Base-by-base conservation (phyloP, 2,329 filamentous ascomycete species). In the Fusarium sp. region DNA sequence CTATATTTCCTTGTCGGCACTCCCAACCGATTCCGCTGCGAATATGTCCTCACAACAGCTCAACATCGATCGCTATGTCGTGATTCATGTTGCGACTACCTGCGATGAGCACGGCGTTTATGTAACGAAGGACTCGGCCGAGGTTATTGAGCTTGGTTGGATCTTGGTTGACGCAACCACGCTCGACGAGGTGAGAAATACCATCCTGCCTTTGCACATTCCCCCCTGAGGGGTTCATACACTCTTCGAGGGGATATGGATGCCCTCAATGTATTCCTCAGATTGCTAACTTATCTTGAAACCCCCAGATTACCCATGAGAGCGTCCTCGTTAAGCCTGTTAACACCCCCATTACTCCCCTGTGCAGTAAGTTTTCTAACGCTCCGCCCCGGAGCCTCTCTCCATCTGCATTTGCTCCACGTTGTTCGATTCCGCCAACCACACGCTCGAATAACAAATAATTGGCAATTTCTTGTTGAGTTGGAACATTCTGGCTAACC, bases 31-130 rank as follows among this genome's bases (percentile, higher is more conserved):
- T 67, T 57, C 65, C 62, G 57, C 64, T 61, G 65, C 70, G 69
- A 76, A 69, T 73, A 81, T 80, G 79, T 74, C 79, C 72, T 74
- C 79, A 56, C 79, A 80, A 71, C 78, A 77, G 68, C 86, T 89
- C 73, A 91, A 91, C 82, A 88, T 97, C 81, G 96, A 99, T 83
- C 92, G 95, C 80, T 99, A 97, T 82, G 91, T 97, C 71, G 93
- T 99, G 76, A 97, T 98, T 79, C 96, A 99, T 81, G 95, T 98
- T 77, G 96, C 96, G 68, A 99, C 96, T 34, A 99, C 96, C 73
- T 99, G 96, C 82, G 96, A 99, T 80, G 96, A 99, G 81, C 96
- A 99, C 82, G 96, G 96, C 67, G 96, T 99, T 70, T 99, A 99
- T 81, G 96, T 99, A 61, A 99, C 96, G 62, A 98, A 98, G 83